Evolutionary conservation across 441 rosid genomes (phyloP), one percentile per base, ranked within the genome.

Genomic region (Monsonia emarginata): DNA sequence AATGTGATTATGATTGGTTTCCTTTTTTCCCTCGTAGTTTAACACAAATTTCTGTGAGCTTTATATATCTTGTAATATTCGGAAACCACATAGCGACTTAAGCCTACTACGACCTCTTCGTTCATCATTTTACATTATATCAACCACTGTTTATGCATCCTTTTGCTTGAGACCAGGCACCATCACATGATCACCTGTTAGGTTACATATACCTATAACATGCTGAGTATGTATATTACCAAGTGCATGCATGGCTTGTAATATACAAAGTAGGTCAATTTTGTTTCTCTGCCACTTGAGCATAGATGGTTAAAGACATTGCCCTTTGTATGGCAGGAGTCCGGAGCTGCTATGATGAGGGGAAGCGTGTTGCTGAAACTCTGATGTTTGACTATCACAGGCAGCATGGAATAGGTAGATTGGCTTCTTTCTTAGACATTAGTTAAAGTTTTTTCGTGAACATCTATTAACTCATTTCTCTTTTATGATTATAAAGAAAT

Each of bases 351-450:
- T 64, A 64, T 40, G 63, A 60, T 31, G 63, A 60, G 63, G 63
- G 63, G 42, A 91, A 91, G 79, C 90, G 98, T 68, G 98, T 89
- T 8, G 99, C 99, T 9, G 97, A 95, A 75, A 95, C 99, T 50
- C 72, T 95, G 50, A 91, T 95, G 99, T 95, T 89, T 80, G 99
- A 95, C 78, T 95, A 95, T 78, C 99, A 88, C 42, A 87, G 98
- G 74, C 99, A 95, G 80, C 98, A 95, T 75, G 98, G 98, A 24
- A 84, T 95, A 30, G 98, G 99, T 95, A 50, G 3, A 50, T 50
- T 11, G 5, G 26, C 57, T 16, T 21, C 24, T 50, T 1, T 50
- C 57, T 7, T 18, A 7, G 24, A 21, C 57, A n/a, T n/a, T n/a
- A n/a, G n/a, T n/a, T 50, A 6, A 18, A 50, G 57, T 13, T 50